Evolutionary conservation across 129 eudicot species (phyloP).

Genomic region (Flaveria brownii): DNA sequence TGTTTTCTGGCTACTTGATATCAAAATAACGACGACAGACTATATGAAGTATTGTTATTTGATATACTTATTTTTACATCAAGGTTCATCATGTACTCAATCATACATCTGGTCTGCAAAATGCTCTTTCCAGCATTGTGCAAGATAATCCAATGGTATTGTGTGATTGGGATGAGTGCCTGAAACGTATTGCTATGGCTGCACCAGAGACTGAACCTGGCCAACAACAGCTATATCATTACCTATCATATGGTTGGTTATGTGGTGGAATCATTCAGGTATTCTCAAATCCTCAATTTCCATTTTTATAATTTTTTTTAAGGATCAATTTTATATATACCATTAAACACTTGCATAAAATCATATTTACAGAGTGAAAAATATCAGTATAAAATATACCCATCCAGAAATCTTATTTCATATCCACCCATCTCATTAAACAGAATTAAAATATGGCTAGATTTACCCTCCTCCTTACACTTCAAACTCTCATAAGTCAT

Average conservation of each 20-base stretch:
- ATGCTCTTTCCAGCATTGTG: conserved; percentile 59
- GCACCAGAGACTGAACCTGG: conserved; percentile 89
- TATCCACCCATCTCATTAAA: neutral
- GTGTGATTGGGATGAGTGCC: conserved; percentile 79
- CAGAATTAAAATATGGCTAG: neutral
- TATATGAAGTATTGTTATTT: neutral
- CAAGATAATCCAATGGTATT: conserved; percentile 69
- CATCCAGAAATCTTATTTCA: neutral
- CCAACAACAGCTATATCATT: conserved; percentile 71
- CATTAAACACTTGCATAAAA: too few species aligned
- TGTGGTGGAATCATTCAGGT: conserved; percentile 97
- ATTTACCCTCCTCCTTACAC: neutral
- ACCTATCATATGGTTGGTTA: conserved; percentile 85
- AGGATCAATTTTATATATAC: neutral
- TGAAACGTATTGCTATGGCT: conserved; percentile 47
- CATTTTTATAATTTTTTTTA: neutral
- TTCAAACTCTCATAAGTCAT: neutral
- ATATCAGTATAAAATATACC: too few species aligned
- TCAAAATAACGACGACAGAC: neutral
- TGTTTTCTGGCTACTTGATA: neutral
- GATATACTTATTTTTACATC: neutral
- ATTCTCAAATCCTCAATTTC: conserved; percentile 2
- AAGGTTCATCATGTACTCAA: conserved; percentile 95
- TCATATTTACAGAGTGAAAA: too few species aligned
- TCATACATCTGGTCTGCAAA: conserved; percentile 90